phyloP scores from a whole-genome alignment of 495 filamentous ascomycete genomes.

The Penicillium subrubescens region DNA sequence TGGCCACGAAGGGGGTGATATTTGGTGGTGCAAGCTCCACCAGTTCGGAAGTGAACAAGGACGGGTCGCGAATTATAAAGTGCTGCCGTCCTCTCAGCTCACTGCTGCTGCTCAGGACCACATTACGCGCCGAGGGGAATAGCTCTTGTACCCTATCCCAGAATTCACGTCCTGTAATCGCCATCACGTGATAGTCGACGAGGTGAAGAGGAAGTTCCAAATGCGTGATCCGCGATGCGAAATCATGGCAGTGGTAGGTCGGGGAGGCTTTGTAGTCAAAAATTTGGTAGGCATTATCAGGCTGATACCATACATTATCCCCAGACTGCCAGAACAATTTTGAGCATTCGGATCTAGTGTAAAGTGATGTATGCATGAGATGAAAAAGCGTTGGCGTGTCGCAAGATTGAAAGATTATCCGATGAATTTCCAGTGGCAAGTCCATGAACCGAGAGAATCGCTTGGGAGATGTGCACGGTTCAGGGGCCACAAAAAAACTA shows the following conservation, averaged over 20 bases:
- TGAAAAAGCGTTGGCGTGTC: background rate
- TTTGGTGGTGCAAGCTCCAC: background rate
- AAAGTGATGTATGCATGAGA: background rate
- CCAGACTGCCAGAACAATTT: background rate
- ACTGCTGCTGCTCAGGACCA: background rate
- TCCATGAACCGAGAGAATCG: background rate
- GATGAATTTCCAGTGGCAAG: background rate
- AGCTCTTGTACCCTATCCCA: background rate
- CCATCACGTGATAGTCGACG: background rate
- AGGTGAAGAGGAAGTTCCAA: background rate
- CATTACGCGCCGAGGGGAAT: background rate
- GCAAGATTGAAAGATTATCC: background rate
- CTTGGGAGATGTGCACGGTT: background rate
- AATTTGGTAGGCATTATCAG: background rate
- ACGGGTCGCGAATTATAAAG: no score
- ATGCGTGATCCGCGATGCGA: background rate
- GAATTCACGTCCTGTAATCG: background rate
- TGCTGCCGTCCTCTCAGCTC: no score
- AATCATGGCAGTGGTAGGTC: background rate
- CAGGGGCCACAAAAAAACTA: background rate
- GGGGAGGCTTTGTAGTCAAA: background rate
- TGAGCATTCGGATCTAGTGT: background rate
- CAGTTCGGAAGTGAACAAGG: background rate
- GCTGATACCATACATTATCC: background rate
- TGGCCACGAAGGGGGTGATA: background rate